Percentiles rank a stretch among this genome's conserved stretches.
Conservation (phyloP, 805 yeast genomes). For the Danielia reshetovae region DNA sequence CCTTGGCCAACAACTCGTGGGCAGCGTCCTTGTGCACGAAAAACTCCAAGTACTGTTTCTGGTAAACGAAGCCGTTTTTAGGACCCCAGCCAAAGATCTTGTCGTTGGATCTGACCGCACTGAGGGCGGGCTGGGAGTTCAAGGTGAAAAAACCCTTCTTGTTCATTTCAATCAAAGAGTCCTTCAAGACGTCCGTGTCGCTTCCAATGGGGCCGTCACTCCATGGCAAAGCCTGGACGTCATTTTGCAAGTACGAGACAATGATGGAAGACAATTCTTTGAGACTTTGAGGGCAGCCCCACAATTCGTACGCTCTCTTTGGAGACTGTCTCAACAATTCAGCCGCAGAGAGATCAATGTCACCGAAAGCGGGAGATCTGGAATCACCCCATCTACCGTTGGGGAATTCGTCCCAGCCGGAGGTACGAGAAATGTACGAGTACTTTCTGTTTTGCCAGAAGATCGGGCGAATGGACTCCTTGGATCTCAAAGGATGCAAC, state of each 20-base stretch:
- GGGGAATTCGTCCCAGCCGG: conserved; percentile 97
- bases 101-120: conserved; percentile 71
- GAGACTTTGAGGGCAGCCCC: conserved; percentile 75
- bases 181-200: conserved; percentile 64
- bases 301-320: conserved; percentile 72
- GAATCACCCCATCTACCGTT: conserved; percentile 99
- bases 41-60: conserved; percentile 89
- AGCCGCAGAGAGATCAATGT: conserved; percentile 75
- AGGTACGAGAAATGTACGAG: conserved; percentile 83
- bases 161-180: conserved; percentile 61
- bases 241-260: conserved; percentile 66
- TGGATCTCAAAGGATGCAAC: conserved; percentile 70
- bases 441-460: conserved; percentile 95
- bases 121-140: conserved; percentile 92
- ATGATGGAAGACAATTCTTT: conserved; percentile 63
- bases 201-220: conserved; percentile 83
- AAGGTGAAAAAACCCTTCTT: conserved; percentile 68
- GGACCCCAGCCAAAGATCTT: conserved; percentile 94
- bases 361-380: conserved; percentile 95
- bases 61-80: conserved; percentile 84
- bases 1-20: conserved; percentile 31
- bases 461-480: conserved; percentile 86
- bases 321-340: conserved; percentile 79
- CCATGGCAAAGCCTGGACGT: conserved; percentile 83
- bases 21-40: conserved; percentile 57